These are phyloP conservation scores for Hypsizygus marmoreus DNA, from an alignment of 768 basidiomycete genomes.

Conservation along the genomic window DNA sequence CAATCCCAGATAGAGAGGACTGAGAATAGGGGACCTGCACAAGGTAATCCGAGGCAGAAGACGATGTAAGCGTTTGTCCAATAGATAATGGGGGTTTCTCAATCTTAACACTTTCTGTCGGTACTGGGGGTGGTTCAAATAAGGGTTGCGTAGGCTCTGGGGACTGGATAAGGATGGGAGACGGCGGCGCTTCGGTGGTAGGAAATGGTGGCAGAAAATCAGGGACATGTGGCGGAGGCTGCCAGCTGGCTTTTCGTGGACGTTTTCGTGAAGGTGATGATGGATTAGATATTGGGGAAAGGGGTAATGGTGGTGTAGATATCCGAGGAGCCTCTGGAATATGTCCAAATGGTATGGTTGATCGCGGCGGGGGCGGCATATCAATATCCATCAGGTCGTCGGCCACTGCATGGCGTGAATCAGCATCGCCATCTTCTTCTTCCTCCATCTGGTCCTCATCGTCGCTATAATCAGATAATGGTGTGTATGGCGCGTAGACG, in stretches of 20 bases:
- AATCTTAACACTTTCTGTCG: constrained; percentile 33
- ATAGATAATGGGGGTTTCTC: constrained; percentile 44
- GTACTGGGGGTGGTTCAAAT: constrained; percentile 26
- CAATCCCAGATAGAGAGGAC: constrained; percentile 64
- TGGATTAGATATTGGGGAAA: constrained; percentile 61
- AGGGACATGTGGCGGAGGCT: constrained; percentile 65
- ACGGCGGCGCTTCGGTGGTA: constrained; percentile 30
- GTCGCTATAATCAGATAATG: constrained; percentile 33
- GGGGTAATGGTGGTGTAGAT: constrained; percentile 45
- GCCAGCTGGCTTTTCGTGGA: constrained; percentile 56
- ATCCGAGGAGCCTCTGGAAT: constrained; percentile 32
- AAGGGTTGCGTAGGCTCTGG: no score
- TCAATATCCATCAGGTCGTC: constrained; percentile 33
- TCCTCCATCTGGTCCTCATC: constrained; percentile 31
- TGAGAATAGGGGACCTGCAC: constrained; percentile 74
- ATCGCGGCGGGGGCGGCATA: constrained; percentile 10
- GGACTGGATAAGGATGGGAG: constrained; percentile 36
- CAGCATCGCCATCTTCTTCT: constrained; percentile 32
- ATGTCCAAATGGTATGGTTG: constrained; percentile 17
- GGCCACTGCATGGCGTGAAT: constrained; percentile 22
- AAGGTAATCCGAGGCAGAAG: constrained; percentile 67
- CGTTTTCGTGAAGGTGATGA: constrained; percentile 61
- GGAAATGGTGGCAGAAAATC: constrained; percentile 73
- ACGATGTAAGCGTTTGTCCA: constrained; percentile 44
- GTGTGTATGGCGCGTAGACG: constrained; percentile 40